A percentile compares a stretch with the other conserved stretches of the same genome.
These are phyloP conservation scores for Ramaria sp. DNA, from an alignment of 768 basidiomycete species.

Conservation along the genomic window DNA sequence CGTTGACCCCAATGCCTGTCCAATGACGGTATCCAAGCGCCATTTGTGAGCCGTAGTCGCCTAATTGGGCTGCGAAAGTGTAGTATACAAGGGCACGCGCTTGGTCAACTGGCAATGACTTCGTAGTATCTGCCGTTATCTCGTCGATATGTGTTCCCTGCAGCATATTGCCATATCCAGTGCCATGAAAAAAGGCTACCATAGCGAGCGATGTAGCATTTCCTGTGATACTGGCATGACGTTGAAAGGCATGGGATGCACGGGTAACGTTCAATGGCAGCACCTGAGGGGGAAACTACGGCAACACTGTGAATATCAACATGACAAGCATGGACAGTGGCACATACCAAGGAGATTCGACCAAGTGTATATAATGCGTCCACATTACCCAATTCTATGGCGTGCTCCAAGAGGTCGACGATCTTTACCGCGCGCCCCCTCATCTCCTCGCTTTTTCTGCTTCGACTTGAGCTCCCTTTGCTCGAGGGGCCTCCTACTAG, in stretches of 20 bases:
- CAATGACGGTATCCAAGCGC: slow-evolving; percentile 89
- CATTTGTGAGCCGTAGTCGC: slow-evolving; percentile 84
- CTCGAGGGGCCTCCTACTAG: neutral
- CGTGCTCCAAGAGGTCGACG: slow-evolving; percentile 68
- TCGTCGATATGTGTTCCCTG: neutral
- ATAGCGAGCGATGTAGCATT: slow-evolving; percentile 81
- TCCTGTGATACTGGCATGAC: slow-evolving; percentile 60
- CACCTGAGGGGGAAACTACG: slow-evolving; percentile 61
- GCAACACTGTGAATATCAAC: neutral
- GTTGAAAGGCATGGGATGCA: slow-evolving; percentile 51
- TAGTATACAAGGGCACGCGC: slow-evolving; percentile 84
- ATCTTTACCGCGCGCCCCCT: slow-evolving; percentile 70
- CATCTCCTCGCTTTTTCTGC: slow-evolving; percentile 55
- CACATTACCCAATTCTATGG: slow-evolving; percentile 63
- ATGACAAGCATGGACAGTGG: neutral
- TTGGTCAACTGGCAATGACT: slow-evolving; percentile 43
- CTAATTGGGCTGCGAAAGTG: slow-evolving; percentile 87
- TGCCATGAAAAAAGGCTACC: slow-evolving; percentile 81
- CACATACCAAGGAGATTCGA: slow-evolving; percentile 53
- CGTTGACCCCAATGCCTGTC: slow-evolving; percentile 87
- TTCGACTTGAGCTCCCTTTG: slow-evolving; percentile 25
- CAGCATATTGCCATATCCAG: slow-evolving; percentile 44
- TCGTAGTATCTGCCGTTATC: slow-evolving; percentile 29
- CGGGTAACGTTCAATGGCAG: slow-evolving; percentile 49
- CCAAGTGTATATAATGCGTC: slow-evolving; percentile 66